A percentile compares a stretch with the other conserved stretches of the same genome.
These are phyloP conservation scores for Colletotrichum tropicicola DNA, from an alignment of 2,329 filamentous ascomycete species.

Conservation along the genomic window DNA sequence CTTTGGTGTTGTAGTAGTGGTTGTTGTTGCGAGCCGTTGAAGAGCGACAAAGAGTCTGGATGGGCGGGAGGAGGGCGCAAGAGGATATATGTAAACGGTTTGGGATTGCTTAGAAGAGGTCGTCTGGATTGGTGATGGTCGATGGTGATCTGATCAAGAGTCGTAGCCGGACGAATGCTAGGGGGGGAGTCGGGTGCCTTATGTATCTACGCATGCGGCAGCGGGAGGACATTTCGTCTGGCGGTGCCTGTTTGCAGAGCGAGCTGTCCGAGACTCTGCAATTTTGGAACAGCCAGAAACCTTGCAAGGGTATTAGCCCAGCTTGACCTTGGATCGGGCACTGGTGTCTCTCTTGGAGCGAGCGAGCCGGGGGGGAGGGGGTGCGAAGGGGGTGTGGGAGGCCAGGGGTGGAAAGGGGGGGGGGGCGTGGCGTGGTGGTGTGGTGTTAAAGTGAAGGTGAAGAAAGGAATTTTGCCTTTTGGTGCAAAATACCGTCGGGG, in stretches of 20 bases:
- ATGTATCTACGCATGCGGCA: constrained; percentile 31
- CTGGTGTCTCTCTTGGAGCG: constrained; percentile 16
- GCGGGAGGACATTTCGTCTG: constrained; percentile 20
- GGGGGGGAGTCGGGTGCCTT: constrained; percentile 30
- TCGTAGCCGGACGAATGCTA: not conserved
- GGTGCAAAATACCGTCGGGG: not conserved
- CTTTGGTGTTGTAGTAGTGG: constrained; percentile 11
- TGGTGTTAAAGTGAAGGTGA: constrained; percentile 23
- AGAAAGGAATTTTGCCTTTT: constrained; percentile 22
- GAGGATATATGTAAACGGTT: constrained; percentile 18
- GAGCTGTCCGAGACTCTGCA: constrained; percentile 28
- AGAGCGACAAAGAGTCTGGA: constrained; percentile 18
- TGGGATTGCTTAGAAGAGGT: not conserved
- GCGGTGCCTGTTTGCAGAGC: constrained; percentile 30
- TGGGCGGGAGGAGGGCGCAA: not conserved
- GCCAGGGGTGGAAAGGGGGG: not conserved
- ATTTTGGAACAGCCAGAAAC: constrained; percentile 30
- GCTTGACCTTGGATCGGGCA: constrained; percentile 30
- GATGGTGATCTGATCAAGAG: constrained; percentile 12
- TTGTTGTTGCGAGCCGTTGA: constrained; percentile 9
- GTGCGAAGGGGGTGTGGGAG: not conserved
- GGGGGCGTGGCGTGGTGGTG: not conserved
- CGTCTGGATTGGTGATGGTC: constrained; percentile 14
- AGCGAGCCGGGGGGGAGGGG: not conserved
- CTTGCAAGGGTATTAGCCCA: constrained; percentile 29